phyloP scores from a whole-genome alignment of 306 rosid species.

The Cucurbita maxima region DNA sequence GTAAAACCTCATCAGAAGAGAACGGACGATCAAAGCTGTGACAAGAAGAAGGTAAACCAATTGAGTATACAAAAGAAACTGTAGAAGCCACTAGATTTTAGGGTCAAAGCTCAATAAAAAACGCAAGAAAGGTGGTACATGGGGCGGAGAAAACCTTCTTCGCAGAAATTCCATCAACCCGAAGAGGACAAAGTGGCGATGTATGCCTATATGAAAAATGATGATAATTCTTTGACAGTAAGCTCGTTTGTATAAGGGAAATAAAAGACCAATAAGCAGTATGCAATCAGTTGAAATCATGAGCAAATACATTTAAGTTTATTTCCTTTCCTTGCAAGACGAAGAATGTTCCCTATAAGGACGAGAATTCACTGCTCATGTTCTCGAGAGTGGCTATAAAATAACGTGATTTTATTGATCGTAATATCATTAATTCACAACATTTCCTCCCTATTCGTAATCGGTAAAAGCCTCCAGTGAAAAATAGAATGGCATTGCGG shows the following conservation, averaged over 20 bases:
- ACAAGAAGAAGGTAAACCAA: constrained; percentile 9
- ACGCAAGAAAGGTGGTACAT: not conserved
- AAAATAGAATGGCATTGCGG: not conserved
- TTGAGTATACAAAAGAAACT: constrained; percentile 1
- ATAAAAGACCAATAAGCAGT: not conserved
- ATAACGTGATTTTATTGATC: not conserved
- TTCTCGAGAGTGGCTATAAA: not conserved
- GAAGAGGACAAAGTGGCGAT: constrained; percentile 80
- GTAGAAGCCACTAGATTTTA: not conserved
- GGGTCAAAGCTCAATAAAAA: constrained; percentile 1
- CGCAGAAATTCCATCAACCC: constrained; percentile 87
- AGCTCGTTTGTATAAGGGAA: not conserved
- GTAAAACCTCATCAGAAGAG: constrained; percentile 84
- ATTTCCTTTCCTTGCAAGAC: not conserved
- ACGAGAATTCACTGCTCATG: not conserved
- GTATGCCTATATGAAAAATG: constrained; percentile 42
- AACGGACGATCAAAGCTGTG: constrained; percentile 67
- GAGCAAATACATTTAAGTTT: not conserved
- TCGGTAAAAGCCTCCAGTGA: not conserved
- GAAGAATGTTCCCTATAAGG: not conserved
- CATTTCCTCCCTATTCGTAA: not conserved
- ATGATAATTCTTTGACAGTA: not conserved
- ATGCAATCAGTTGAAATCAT: not conserved
- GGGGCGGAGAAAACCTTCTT: constrained; percentile 45
- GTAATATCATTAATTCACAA: not conserved